phyloP scores from a whole-genome alignment of 352 stramenopile genomes.

The Phytophthora cactorum region DNA sequence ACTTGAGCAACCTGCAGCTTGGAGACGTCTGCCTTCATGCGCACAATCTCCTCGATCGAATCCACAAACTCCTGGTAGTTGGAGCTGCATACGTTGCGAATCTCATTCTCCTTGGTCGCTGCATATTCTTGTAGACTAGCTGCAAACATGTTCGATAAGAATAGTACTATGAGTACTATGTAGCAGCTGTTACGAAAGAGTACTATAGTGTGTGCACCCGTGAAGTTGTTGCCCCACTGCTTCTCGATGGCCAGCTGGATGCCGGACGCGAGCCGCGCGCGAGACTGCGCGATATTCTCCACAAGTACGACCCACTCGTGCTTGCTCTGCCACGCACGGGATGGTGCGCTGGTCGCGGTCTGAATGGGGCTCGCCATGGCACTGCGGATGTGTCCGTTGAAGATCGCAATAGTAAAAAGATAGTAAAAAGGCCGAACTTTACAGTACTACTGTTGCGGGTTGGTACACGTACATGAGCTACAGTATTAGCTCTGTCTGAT shows the following conservation, averaged over 20 bases:
- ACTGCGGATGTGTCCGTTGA: constrained; percentile 13
- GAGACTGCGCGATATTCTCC: constrained; percentile 84
- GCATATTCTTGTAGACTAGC: constrained; percentile 70
- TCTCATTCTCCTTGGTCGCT: constrained; percentile 69
- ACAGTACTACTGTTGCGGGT: too few relatives aligned
- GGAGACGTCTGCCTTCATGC: constrained; percentile 78
- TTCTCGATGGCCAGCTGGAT: constrained; percentile 85
- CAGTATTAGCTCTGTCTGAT: neutral
- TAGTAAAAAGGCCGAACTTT: too few relatives aligned
- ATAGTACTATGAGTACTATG: constrained; percentile 7
- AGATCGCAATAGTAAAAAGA: constrained; percentile 14
- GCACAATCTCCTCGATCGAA: constrained; percentile 84
- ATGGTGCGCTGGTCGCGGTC: neutral
- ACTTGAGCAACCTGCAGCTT: constrained; percentile 54
- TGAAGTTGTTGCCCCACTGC: constrained; percentile 81
- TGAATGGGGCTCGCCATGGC: constrained; percentile 17
- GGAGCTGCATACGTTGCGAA: constrained; percentile 75
- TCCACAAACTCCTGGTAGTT: constrained; percentile 86
- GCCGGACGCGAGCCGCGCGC: constrained; percentile 65
- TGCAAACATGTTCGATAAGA: constrained; percentile 5
- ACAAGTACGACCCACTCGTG: constrained; percentile 77
- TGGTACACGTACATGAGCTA: too few relatives aligned
- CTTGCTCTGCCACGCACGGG: constrained; percentile 69
- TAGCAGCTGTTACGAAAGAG: neutral
- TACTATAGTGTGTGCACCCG: constrained; percentile 39